Evolutionary conservation across 805 yeast species (phyloP).

Genomic region (Pichia gijzeniarum): DNA sequence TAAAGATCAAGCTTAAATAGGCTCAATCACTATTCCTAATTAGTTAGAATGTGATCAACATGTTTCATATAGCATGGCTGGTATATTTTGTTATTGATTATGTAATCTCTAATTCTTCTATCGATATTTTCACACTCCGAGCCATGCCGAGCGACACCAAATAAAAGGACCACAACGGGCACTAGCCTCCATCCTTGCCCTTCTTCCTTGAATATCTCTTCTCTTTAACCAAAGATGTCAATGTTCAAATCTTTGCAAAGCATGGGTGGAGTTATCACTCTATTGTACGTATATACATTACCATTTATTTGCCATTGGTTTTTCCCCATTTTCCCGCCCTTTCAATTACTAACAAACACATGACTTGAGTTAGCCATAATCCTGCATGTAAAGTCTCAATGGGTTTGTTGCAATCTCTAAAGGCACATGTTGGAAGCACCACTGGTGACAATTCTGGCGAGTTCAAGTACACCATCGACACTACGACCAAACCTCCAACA

Average conservation of each 20-base stretch:
- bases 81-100: no score
- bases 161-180: background rate
- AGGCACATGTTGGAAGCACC: slow-evolving; percentile 7
- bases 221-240: slow-evolving; percentile 20
- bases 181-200: no score
- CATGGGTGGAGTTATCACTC: slow-evolving; percentile 40
- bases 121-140: background rate
- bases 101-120: no score
- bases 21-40: no score
- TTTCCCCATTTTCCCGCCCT: background rate
- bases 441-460: slow-evolving; percentile 5
- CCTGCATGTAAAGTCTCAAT: slow-evolving; percentile 19
- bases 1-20: no score
- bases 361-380: slow-evolving; percentile 24
- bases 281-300: slow-evolving; percentile 29
- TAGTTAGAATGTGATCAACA: no score
- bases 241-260: slow-evolving; percentile 41
- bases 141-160: background rate
- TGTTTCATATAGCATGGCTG: no score
- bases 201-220: no score
- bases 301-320: background rate
- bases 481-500: slow-evolving; percentile 23
- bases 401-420: slow-evolving; percentile 12
- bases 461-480: slow-evolving; percentile 24
- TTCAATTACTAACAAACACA: background rate